Conservation (phyloP, 495 filamentous ascomycete genomes). For the Aspergillus nanangensis region DNA sequence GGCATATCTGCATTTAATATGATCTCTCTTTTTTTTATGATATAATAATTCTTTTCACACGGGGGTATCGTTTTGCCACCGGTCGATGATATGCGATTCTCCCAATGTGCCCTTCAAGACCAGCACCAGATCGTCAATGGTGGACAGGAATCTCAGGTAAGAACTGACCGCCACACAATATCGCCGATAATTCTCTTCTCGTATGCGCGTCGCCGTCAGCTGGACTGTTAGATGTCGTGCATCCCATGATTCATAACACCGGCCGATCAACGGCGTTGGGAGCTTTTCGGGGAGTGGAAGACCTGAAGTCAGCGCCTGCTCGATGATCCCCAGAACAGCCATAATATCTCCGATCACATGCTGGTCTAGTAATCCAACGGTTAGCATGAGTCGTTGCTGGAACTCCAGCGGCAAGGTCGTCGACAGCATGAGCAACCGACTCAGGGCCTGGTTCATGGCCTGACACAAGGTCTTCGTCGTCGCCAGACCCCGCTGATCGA, state of each 20-base stretch:
- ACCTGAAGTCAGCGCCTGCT: slow-evolving; percentile 31
- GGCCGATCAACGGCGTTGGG: slow-evolving; percentile 31
- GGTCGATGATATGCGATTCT: slow-evolving; percentile 28
- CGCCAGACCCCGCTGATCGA: slow-evolving; percentile 24
- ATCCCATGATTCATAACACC: slow-evolving; percentile 25
- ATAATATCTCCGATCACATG: slow-evolving; percentile 32
- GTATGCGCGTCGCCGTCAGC: slow-evolving; percentile 21
- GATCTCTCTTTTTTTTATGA: background rate
- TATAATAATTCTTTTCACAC: background rate
- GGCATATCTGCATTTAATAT: background rate
- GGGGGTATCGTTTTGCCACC: background rate
- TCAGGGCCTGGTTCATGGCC: slow-evolving; percentile 29
- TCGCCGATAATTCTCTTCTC: slow-evolving; percentile 30
- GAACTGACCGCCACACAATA: slow-evolving; percentile 35
- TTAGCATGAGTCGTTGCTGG: slow-evolving; percentile 18
- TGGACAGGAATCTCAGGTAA: slow-evolving; percentile 29
- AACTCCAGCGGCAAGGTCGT: slow-evolving; percentile 26
- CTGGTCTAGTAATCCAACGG: slow-evolving; percentile 25
- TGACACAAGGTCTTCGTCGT: slow-evolving; percentile 28
- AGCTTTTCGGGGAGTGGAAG: slow-evolving; percentile 31
- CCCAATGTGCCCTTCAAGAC: slow-evolving; percentile 33
- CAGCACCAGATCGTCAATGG: slow-evolving; percentile 34
- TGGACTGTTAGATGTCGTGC: slow-evolving; percentile 14
- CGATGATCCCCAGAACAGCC: slow-evolving; percentile 28
- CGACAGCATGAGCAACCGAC: slow-evolving; percentile 25